Evolutionary conservation across 495 filamentous ascomycete species (phyloP), one percentile per base, ranked within the genome.

Genomic region (Zalerion maritima): DNA sequence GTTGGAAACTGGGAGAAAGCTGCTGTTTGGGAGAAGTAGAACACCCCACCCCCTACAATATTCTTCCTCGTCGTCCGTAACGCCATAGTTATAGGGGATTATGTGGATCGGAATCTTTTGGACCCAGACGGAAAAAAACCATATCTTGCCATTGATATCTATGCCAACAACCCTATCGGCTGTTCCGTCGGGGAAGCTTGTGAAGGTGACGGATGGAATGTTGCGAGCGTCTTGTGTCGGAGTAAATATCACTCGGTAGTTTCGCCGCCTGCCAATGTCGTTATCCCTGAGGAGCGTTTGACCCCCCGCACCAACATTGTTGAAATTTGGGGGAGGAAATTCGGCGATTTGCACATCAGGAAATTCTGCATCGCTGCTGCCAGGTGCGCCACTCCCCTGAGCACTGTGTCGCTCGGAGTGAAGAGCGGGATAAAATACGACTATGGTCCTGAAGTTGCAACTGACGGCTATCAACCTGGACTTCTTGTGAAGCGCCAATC

Each of bases 391-490:
- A n/a, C n/a, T n/a, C n/a, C n/a, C n/a, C n/a, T n/a, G n/a, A n/a
- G n/a, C n/a, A n/a, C n/a, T n/a, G n/a, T n/a, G n/a, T n/a, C n/a
- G n/a, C n/a, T n/a, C n/a, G n/a, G n/a, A n/a, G n/a, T n/a, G n/a
- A n/a, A n/a, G n/a, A n/a, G n/a, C n/a, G n/a, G n/a, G n/a, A 17
- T 50, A 40, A 38, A 50, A 50, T 8, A 50, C 36, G 20, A 36
- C 32, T 4, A 50, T 50, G 3, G 7, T n/a, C 18, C 38, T 50
- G 3, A 41, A 66, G 43, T 97, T 96, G 0, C 79, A 71, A 31
- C 76, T 74, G 11, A 87, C 76, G 0, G 85, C 89, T 30, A 97
- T 69, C 21, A 94, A 50, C 2, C 84, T 66, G 8, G 77, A 75
- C 35, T 73, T 60, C 37, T 75, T 70, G 42, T 96, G 87, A 9